Percentiles rank a stretch among this genome's conserved stretches.
Evolutionary conservation across 495 filamentous ascomycete genomes (phyloP).

Genomic region (Lasiosphaeria miniovina): DNA sequence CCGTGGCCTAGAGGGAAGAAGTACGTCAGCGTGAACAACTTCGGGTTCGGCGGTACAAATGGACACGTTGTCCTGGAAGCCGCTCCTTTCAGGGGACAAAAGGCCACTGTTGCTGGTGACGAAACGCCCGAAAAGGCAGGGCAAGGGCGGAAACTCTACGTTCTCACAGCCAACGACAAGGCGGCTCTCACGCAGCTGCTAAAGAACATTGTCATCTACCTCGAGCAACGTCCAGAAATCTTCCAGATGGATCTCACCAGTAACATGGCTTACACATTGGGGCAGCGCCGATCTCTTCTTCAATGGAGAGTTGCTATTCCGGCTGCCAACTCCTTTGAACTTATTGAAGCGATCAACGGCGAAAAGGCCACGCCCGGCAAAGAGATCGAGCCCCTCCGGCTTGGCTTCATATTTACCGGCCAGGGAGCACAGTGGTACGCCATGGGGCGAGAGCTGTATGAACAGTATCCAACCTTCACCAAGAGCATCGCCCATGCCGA

Average conservation of each 20-base stretch:
- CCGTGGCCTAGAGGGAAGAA: constrained; percentile 37
- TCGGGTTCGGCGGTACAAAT: constrained; percentile 52
- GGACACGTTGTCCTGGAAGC: constrained; percentile 54
- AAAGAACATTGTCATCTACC: constrained; percentile 46
- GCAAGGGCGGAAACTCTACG: constrained; percentile 40
- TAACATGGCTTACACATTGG: constrained; percentile 42
- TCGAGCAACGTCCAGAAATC: constrained; percentile 46
- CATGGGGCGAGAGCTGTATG: constrained; percentile 52
- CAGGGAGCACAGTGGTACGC: constrained; percentile 53
- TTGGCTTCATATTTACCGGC: constrained; percentile 44
- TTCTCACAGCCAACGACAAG: constrained; percentile 49
- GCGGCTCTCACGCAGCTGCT: constrained; percentile 33
- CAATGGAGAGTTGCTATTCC: constrained; percentile 43
- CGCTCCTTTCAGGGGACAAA: constrained; percentile 23
- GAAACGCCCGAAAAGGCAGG: constrained; percentile 25
- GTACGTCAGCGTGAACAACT: constrained; percentile 43
- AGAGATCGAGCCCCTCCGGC: constrained; percentile 35
- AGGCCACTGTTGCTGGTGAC: constrained; percentile 13
- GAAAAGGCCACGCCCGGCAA: constrained; percentile 33
- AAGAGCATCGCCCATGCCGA: constrained; percentile 33
- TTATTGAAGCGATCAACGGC: constrained; percentile 44
- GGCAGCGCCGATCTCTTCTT: constrained; percentile 38
- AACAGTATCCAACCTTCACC: constrained; percentile 38
- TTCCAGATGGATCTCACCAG: constrained; percentile 41
- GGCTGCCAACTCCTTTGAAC: constrained; percentile 42